phyloP scores from a whole-genome alignment of 345 rosid species.

The Cardamine occulta region DNA sequence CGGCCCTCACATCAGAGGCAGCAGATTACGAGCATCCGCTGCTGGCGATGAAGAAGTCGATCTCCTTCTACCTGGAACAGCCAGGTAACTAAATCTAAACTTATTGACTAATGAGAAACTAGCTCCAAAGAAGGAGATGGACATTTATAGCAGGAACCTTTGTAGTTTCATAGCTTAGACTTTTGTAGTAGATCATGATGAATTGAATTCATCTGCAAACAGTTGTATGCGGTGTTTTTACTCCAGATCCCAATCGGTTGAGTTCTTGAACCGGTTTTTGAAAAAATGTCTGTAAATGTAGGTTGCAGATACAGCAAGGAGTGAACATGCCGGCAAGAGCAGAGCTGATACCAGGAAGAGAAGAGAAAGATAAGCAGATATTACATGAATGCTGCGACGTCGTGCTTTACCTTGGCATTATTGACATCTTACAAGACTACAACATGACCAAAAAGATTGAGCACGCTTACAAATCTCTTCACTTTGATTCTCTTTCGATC shows the following conservation, averaged over 20 bases:
- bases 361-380: conserved; percentile 70
- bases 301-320: conserved; percentile 93
- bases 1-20: conserved; percentile 91
- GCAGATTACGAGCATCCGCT: conserved; percentile 80
- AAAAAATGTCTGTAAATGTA: conserved; percentile 32
- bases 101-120: background rate
- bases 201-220: background rate
- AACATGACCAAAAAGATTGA: conserved; percentile 91
- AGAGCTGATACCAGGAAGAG: conserved; percentile 74
- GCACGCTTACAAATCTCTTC: conserved; percentile 89
- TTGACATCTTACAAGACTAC: conserved; percentile 92
- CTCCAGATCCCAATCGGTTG: background rate
- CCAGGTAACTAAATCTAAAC: conserved; percentile 61
- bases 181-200: background rate
- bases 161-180: background rate
- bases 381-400: conserved; percentile 77
- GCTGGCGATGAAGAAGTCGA: conserved; percentile 94
- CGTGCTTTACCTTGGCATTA: conserved; percentile 87
- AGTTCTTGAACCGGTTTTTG: conserved; percentile 5
- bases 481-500: conserved; percentile 83
- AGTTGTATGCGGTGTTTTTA: background rate
- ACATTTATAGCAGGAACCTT: background rate
- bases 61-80: conserved; percentile 98
- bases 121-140: too few relatives aligned
- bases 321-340: conserved; percentile 99